Percentiles rank a stretch among this genome's conserved stretches.
Evolutionary conservation across 2,329 filamentous ascomycete genomes (phyloP).

Genomic region (Geosmithia morbida): DNA sequence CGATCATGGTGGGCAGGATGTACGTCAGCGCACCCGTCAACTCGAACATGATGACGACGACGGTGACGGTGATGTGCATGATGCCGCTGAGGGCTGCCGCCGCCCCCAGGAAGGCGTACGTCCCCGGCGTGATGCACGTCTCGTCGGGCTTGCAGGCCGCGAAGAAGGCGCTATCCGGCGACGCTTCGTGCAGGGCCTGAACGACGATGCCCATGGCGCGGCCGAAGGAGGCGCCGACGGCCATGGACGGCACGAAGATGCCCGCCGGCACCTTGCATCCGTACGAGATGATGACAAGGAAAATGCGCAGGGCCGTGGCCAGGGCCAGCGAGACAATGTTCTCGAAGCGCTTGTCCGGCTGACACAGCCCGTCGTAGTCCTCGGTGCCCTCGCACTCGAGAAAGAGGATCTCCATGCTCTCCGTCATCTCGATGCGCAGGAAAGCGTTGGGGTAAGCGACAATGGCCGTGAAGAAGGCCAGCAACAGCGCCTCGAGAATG

Average conservation of each 20-base stretch:
- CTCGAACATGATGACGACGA: slow-evolving; percentile 99
- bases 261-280: slow-evolving; percentile 96
- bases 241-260: slow-evolving; percentile 98
- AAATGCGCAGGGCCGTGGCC: slow-evolving; percentile 67
- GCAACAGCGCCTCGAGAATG: slow-evolving; percentile 69
- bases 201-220: slow-evolving; percentile 90
- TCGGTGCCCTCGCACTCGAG: slow-evolving; percentile 80
- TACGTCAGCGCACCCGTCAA: slow-evolving; percentile 94
- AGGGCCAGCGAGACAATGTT: slow-evolving; percentile 68
- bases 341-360: slow-evolving; percentile 56
- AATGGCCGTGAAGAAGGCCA: slow-evolving; percentile 73
- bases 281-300: slow-evolving; percentile 89
- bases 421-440: slow-evolving; percentile 92
- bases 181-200: slow-evolving; percentile 72
- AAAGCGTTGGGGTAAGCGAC: slow-evolving; percentile 98
- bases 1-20: slow-evolving; percentile 97
- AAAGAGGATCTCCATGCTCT: slow-evolving; percentile 98
- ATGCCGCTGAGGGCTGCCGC: slow-evolving; percentile 86
- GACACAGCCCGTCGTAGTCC: slow-evolving; percentile 82
- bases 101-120: slow-evolving; percentile 89
- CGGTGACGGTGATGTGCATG: slow-evolving; percentile 94
- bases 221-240: slow-evolving; percentile 86
- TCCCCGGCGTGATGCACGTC: slow-evolving; percentile 92
- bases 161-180: slow-evolving; percentile 75
- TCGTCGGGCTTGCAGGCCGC: slow-evolving; percentile 78